phyloP scores from a whole-genome alignment of 106 monocot species.

The Platanthera guangdongensis region DNA sequence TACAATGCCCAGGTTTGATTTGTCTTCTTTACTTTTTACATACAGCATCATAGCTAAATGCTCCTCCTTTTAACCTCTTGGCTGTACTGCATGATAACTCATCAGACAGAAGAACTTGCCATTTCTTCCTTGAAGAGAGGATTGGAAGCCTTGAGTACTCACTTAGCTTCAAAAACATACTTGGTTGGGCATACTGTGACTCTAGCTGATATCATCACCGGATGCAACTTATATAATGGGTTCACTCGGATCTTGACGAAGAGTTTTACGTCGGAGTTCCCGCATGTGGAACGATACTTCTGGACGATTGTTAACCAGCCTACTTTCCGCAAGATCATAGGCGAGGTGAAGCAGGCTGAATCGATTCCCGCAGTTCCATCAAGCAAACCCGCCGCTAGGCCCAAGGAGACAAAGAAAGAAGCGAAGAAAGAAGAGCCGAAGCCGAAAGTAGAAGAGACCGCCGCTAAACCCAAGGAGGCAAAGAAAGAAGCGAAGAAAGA shows the following conservation, averaged over 20 bases:
- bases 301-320: constrained; percentile 93
- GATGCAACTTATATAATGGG: constrained; percentile 59
- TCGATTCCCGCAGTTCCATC: constrained; percentile 48
- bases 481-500: constrained; percentile 47
- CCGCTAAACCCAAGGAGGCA: constrained; percentile 14
- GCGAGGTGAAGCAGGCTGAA: constrained; percentile 74
- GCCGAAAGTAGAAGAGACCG: constrained; percentile 37
- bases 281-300: constrained; percentile 85
- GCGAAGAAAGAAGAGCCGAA: constrained; percentile 47
- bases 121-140: constrained; percentile 63
- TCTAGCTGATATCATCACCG: constrained; percentile 71
- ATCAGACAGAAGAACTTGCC: constrained; percentile 64
- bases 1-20: constrained; percentile 41
- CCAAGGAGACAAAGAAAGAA: constrained; percentile 44
- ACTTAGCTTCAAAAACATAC: constrained; percentile 72
- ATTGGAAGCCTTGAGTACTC: constrained; percentile 47
- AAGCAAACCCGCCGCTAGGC: constrained; percentile 35
- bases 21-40: neutral
- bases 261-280: constrained; percentile 72
- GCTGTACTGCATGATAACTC: neutral
- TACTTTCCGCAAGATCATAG: constrained; percentile 57
- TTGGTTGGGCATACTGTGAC: constrained; percentile 73
- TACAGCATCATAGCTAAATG: neutral
- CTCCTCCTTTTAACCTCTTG: neutral
- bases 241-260: constrained; percentile 53